A percentile compares a stretch with the other conserved stretches of the same genome.
phyloP scores from a whole-genome alignment of 2,329 filamentous ascomycete genomes.

The Ceratocystis albifundus region DNA sequence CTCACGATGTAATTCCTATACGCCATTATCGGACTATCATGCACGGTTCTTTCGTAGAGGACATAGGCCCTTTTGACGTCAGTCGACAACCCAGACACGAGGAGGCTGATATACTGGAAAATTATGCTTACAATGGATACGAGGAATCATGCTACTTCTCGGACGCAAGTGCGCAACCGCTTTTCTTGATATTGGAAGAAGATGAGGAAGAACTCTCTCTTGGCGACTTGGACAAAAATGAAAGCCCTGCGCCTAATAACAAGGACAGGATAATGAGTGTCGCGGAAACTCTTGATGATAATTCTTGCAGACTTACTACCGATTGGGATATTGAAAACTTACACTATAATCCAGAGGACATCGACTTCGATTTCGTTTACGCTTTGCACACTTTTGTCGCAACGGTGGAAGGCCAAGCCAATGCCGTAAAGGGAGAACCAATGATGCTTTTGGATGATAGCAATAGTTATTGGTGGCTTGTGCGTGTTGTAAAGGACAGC shows the following conservation, averaged over 20 bases:
- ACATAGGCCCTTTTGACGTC: background rate
- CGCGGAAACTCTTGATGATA: conserved; percentile 30
- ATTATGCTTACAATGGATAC: background rate
- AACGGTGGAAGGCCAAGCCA: conserved; percentile 94
- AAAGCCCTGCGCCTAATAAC: conserved; percentile 35
- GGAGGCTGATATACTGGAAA: background rate
- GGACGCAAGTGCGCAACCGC: conserved; percentile 17
- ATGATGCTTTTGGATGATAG: conserved; percentile 98
- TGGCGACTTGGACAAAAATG: conserved; percentile 30
- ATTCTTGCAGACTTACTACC: conserved; percentile 55
- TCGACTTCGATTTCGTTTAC: conserved; percentile 99
- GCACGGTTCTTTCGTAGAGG: background rate
- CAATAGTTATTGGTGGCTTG: conserved; percentile 99
- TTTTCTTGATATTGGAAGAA: conserved; percentile 12
- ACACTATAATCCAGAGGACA: conserved; percentile 84
- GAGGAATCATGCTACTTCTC: background rate
- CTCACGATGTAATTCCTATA: background rate
- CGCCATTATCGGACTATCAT: background rate
- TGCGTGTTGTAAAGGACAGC: conserved; percentile 91
- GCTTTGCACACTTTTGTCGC: conserved; percentile 95
- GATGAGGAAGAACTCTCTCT: conserved; percentile 5
- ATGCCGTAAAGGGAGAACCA: conserved; percentile 94
- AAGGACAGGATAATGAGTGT: background rate
- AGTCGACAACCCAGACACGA: background rate
- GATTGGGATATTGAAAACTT: conserved; percentile 73